Conservation (phyloP, 352 stramenopile genomes). For the Phytopythium delawarense region DNA sequence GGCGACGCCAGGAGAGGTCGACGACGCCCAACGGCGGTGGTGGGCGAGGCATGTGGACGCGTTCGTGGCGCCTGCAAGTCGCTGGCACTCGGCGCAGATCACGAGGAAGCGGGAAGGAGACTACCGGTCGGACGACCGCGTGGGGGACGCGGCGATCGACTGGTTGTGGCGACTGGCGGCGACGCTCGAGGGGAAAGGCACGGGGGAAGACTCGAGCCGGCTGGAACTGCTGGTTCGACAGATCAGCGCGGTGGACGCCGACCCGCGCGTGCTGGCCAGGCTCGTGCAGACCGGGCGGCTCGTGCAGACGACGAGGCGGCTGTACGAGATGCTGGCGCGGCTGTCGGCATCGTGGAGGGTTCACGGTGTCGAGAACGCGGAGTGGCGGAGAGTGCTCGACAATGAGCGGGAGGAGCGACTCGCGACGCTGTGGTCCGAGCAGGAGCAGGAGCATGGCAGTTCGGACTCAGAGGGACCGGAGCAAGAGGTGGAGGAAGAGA, state of each 20-base stretch:
- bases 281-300: neutral
- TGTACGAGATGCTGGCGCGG: neutral
- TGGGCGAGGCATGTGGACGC: neutral
- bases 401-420: neutral
- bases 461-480: neutral
- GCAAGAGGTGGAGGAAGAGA: neutral
- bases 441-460: neutral
- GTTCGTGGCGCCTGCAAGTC: neutral
- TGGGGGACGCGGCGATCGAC: neutral
- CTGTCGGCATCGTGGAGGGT: neutral
- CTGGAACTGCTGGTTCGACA: neutral
- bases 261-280: neutral
- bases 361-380: neutral
- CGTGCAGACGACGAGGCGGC: neutral
- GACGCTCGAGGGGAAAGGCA: neutral
- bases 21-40: neutral
- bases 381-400: neutral
- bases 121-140: neutral
- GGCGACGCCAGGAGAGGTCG: neutral
- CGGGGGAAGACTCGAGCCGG: neutral
- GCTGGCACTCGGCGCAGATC: constrained; percentile 2
- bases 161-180: neutral
- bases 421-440: neutral
- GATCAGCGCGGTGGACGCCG: neutral
- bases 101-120: neutral